These are phyloP conservation scores for Suillus placidus DNA, from an alignment of 768 basidiomycete species.

Conservation along the genomic window DNA sequence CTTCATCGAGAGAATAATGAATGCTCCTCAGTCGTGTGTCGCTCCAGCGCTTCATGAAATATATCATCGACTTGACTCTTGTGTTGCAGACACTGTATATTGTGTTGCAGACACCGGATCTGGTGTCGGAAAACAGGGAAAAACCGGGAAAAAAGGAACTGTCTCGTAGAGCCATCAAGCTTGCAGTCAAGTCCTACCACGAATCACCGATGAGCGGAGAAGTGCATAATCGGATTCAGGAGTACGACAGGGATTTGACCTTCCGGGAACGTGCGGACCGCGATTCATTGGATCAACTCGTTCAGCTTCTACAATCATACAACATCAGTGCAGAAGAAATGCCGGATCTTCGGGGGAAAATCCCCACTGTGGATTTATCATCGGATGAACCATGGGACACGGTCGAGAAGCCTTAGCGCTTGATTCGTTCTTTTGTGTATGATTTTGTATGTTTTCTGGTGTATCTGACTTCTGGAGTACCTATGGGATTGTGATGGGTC, in stretches of 20 bases:
- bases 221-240: neutral
- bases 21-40: slow-evolving; percentile 4
- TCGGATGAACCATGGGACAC: neutral
- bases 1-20: neutral
- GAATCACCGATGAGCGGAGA: neutral
- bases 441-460: too few relatives aligned
- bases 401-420: neutral
- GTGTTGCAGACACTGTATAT: slow-evolving; percentile 26
- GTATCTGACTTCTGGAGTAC: neutral
- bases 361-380: neutral
- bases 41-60: slow-evolving; percentile 24
- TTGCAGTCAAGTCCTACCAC: neutral
- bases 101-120: neutral
- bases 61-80: slow-evolving; percentile 30
- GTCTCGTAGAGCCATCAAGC: neutral
- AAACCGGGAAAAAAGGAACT: neutral
- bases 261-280: neutral
- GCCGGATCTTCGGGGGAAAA: neutral
- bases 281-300: neutral
- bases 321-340: neutral
- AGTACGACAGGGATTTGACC: neutral
- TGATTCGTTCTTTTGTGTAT: neutral
- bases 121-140: too few relatives aligned
- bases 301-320: neutral
- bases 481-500: neutral